Evolutionary conservation across 2,329 filamentous ascomycete genomes (phyloP).

Genomic region (Dactylellina leptospora): DNA sequence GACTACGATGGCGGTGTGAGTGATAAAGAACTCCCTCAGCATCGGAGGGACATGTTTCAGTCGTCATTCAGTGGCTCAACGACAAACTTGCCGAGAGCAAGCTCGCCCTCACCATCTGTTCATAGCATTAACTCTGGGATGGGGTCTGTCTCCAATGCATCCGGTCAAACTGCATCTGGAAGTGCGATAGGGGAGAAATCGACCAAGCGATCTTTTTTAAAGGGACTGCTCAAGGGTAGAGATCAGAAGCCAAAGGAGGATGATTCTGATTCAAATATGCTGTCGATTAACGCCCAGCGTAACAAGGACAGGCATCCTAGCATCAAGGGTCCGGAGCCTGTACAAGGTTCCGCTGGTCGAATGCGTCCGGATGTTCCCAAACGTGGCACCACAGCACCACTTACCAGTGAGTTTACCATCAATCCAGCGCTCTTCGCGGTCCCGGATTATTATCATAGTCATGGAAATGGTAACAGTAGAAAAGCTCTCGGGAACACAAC

Average conservation of each 20-base stretch:
- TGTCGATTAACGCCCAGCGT: constrained; percentile 18
- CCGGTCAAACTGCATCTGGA: constrained; percentile 29
- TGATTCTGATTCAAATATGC: constrained; percentile 14
- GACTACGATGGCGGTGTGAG: constrained; percentile 71
- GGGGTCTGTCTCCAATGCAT: constrained; percentile 36
- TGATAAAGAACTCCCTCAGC: constrained; percentile 55
- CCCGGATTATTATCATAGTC: constrained; percentile 45
- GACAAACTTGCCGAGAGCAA: constrained; percentile 43
- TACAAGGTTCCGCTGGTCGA: constrained; percentile 21
- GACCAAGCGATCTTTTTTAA: constrained; percentile 54
- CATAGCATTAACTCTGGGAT: constrained; percentile 48
- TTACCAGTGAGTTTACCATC: constrained; percentile 51
- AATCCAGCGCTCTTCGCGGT: constrained; percentile 47
- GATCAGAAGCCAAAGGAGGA: constrained; percentile 48
- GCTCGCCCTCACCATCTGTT: constrained; percentile 45
- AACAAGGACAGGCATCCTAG: constrained; percentile 46
- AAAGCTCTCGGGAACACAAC: constrained; percentile 47
- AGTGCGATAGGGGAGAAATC: constrained; percentile 38
- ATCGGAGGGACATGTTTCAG: constrained; percentile 43
- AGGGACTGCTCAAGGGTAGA: constrained; percentile 42
- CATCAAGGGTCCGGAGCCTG: constrained; percentile 28
- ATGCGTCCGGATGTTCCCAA: constrained; percentile 40
- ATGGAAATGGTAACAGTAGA: constrained; percentile 45
- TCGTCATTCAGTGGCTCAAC: constrained; percentile 44
- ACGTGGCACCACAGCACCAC: constrained; percentile 46